Conservation (phyloP, 2,329 filamentous ascomycete genomes). For the Alternaria gansuensis region DNA sequence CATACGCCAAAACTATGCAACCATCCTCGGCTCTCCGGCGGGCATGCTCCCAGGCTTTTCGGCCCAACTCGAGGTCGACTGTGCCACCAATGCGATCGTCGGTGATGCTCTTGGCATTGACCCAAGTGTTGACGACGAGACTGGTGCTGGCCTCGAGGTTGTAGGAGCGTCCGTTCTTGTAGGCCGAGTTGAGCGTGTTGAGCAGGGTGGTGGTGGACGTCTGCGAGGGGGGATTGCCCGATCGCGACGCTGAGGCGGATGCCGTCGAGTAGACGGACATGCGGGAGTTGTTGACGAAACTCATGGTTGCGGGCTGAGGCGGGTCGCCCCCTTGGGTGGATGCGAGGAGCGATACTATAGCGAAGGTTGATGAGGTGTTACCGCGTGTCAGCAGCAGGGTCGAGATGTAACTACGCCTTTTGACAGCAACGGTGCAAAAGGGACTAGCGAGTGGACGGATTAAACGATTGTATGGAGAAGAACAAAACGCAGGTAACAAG, state of each 20-base stretch:
- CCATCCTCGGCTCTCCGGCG: slow-evolving; percentile 93
- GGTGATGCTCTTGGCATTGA: slow-evolving; percentile 77
- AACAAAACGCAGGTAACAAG: slow-evolving; percentile 31
- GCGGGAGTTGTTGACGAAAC: slow-evolving; percentile 67
- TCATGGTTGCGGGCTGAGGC: slow-evolving; percentile 47
- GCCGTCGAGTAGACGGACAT: slow-evolving; percentile 69
- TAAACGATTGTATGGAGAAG: slow-evolving; percentile 45
- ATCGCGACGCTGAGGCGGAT: slow-evolving; percentile 64
- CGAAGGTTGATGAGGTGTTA: slow-evolving; percentile 22
- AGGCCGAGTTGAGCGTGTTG: slow-evolving; percentile 90
- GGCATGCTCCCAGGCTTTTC: slow-evolving; percentile 94
- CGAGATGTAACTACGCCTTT: slow-evolving; percentile 1
- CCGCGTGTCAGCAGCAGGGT: slow-evolving; percentile 32
- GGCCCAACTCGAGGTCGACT: slow-evolving; percentile 79
- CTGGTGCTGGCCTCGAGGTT: slow-evolving; percentile 88
- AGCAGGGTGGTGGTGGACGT: slow-evolving; percentile 92
- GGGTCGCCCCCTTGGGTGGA: slow-evolving; percentile 33
- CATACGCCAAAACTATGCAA: slow-evolving; percentile 87
- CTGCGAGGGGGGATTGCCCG: slow-evolving; percentile 73
- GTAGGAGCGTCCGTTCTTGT: slow-evolving; percentile 83
- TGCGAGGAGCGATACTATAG: slow-evolving; percentile 19
- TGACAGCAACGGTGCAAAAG: slow-evolving; percentile 11
- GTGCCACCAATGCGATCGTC: slow-evolving; percentile 78
- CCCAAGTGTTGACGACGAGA: slow-evolving; percentile 94
- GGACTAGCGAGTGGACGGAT: slow-evolving; percentile 34